Evolutionary conservation across 2,329 filamentous ascomycete species (phyloP), one percentile per base, ranked within the genome.

Genomic region (Huntiella omanensis): DNA sequence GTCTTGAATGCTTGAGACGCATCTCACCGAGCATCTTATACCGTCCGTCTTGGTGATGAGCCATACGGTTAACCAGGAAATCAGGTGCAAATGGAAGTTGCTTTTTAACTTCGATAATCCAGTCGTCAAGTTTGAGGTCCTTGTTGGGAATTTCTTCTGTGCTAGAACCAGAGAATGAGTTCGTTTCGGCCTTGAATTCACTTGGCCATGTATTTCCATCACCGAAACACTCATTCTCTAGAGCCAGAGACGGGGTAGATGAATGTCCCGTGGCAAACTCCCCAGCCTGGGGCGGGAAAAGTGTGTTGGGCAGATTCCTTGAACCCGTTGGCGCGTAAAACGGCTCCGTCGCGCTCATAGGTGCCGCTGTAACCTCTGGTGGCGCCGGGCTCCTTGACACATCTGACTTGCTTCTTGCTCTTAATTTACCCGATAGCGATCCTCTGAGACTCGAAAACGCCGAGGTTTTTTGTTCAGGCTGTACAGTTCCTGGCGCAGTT

Each of bases 1-100:
- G 66, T 40, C 71, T 68, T 1, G 77, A 64, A 56, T 94, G 86
- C 54, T 80, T 80, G 47, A 83, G 68, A 56, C 76, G 80, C 51
- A 70, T 65, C 34, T 75, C 77, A 28, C 88, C 66, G 12, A 95
- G 65, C 22, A 74, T 73, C 59, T 87, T 91, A 61, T 87, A 93
- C 47, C 86, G 75, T 49, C 76, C 67, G 40, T 80, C 66, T 58
- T 94, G 84, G 55, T 93, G 85, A 52, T 83, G 73, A 0, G 82
- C 83, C 53, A 94, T 81, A 40, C 86, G 77, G 28, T 91, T 81
- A 11, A 88, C 73, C 52, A 95, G 67, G 59, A 76, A 78, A 32
- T 28, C 8, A 28, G 22, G 22, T 28, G 22, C 22, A 7, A 10
- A 28, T 10, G 22, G 22, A 28, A 28, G 8, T 7, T 28, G 22